phyloP scores from a whole-genome alignment of 805 yeast species.

The Phaffomyces opuntiae region DNA sequence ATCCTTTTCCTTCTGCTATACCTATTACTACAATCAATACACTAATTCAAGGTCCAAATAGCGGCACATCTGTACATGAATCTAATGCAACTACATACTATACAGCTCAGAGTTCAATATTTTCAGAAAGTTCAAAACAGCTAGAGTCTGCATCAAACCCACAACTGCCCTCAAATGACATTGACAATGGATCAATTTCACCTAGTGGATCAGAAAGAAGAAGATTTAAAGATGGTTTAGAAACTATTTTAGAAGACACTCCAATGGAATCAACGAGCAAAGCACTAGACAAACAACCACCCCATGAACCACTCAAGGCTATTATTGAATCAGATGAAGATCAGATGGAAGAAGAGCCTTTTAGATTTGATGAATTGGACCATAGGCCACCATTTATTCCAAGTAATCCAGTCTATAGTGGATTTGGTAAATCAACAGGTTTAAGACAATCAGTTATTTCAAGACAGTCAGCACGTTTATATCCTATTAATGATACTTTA shows the following conservation, averaged over 20 bases:
- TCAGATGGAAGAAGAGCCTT: background rate
- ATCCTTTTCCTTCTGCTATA: too few relatives aligned
- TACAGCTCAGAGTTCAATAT: background rate
- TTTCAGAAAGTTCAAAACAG: background rate
- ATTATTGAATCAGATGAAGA: background rate
- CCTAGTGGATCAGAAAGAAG: background rate
- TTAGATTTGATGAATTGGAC: slow-evolving; percentile 6
- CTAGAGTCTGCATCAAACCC: background rate
- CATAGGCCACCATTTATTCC: slow-evolving; percentile 20
- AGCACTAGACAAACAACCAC: background rate
- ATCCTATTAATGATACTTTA: slow-evolving; percentile 22
- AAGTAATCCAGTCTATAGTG: slow-evolving; percentile 4
- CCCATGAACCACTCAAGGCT: background rate
- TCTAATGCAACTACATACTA: background rate
- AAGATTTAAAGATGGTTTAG: background rate
- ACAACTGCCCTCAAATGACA: too few relatives aligned
- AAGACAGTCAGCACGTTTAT: slow-evolving; percentile 24
- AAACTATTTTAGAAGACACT: background rate
- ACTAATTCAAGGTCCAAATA: too few relatives aligned
- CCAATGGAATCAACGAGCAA: background rate
- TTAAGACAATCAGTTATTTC: slow-evolving; percentile 23
- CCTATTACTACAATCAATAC: too few relatives aligned
- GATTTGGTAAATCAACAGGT: slow-evolving; percentile 14
- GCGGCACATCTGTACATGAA: too few relatives aligned
- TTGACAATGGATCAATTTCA: too few relatives aligned